Evolutionary conservation across 345 rosid genomes (phyloP).

Genomic region (Gossypioides kirkii): DNA sequence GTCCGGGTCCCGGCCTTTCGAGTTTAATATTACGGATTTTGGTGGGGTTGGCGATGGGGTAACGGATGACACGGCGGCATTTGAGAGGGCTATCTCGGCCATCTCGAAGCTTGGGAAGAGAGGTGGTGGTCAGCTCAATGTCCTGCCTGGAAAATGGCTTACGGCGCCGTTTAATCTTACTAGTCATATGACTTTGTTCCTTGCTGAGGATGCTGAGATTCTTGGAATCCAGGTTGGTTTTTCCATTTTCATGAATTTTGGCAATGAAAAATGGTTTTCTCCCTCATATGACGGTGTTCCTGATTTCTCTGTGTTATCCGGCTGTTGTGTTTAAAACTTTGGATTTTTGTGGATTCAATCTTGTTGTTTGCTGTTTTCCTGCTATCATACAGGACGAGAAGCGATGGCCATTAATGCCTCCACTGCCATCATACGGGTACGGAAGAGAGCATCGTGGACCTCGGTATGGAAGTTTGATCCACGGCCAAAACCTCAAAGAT

Average conservation of each 20-base stretch:
- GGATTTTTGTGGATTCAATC: neutral
- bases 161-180: conserved; percentile 96
- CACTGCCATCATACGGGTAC: conserved; percentile 63
- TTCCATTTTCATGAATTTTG: neutral
- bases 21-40: conserved; percentile 78
- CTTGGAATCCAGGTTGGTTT: conserved; percentile 70
- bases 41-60: conserved; percentile 91
- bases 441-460: conserved; percentile 68
- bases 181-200: conserved; percentile 86
- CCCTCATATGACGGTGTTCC: neutral
- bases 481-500: conserved; percentile 66
- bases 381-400: conserved; percentile 42
- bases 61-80: conserved; percentile 76
- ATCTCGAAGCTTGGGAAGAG: conserved; percentile 65
- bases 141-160: conserved; percentile 90
- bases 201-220: conserved; percentile 78
- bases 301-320: neutral
- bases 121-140: conserved; percentile 91
- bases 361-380: neutral
- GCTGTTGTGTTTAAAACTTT: neutral
- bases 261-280: neutral
- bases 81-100: conserved; percentile 73
- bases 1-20: conserved; percentile 55
- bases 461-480: conserved; percentile 67
- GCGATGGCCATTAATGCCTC: conserved; percentile 60